Percentiles rank a stretch among this genome's conserved stretches.
Evolutionary conservation across 2,329 filamentous ascomycete species (phyloP).

Genomic region (Chaetomiaceae sp.): DNA sequence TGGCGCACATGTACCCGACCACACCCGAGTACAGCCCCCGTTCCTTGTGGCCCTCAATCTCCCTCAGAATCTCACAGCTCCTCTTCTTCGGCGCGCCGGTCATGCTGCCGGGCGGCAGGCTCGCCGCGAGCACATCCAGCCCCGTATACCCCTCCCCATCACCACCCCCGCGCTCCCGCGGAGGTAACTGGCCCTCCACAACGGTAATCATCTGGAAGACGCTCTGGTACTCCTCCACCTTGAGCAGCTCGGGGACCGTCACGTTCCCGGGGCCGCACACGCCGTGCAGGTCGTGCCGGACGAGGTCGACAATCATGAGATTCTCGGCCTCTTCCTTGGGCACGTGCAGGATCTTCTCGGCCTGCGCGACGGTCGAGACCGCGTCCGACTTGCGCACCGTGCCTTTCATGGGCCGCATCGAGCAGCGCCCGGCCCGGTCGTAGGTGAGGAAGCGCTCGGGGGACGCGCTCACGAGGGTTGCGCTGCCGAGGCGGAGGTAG

Average conservation of each 20-base stretch:
- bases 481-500: constrained; percentile 65
- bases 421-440: constrained; percentile 52
- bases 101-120: constrained; percentile 89
- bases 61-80: constrained; percentile 74
- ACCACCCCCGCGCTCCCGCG: constrained; percentile 13
- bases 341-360: constrained; percentile 66
- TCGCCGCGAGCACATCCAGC: constrained; percentile 70
- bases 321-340: constrained; percentile 95
- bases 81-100: constrained; percentile 93
- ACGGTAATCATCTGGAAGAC: constrained; percentile 91
- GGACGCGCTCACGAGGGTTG: constrained; percentile 75
- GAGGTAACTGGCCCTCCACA: constrained; percentile 64
- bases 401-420: constrained; percentile 93
- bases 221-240: constrained; percentile 84
- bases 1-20: constrained; percentile 82
- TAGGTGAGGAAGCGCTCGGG: constrained; percentile 81
- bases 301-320: constrained; percentile 95
- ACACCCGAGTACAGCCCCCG: constrained; percentile 83
- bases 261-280: constrained; percentile 74
- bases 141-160: constrained; percentile 60
- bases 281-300: constrained; percentile 89
- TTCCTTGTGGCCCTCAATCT: constrained; percentile 59
- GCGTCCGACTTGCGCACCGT: constrained; percentile 75
- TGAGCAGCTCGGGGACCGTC: constrained; percentile 70
- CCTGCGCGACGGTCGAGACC: constrained; percentile 64